phyloP scores from a whole-genome alignment of 2,329 filamentous ascomycete genomes.

The Fusarium sp. region DNA sequence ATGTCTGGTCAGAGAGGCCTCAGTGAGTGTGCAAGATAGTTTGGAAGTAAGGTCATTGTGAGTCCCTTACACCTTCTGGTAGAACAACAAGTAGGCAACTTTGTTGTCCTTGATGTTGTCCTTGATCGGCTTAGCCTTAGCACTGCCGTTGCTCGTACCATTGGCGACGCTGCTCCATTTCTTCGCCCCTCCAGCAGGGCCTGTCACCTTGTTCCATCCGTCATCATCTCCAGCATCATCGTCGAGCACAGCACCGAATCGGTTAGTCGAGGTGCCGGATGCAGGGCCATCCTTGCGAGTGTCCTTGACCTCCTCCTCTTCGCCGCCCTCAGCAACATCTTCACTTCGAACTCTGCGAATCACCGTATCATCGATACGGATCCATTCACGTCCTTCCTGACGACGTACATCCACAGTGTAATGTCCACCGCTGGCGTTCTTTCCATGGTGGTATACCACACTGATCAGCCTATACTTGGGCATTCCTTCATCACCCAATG shows the following conservation, averaged over 20 bases:
- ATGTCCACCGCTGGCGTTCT: slow-evolving; percentile 93
- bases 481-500: slow-evolving; percentile 70
- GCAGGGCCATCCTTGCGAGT: slow-evolving; percentile 39
- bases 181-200: slow-evolving; percentile 71
- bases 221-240: slow-evolving; percentile 73
- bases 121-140: slow-evolving; percentile 66
- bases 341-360: slow-evolving; percentile 86
- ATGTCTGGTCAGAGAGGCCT: slow-evolving; percentile 23
- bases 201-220: slow-evolving; percentile 84
- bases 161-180: slow-evolving; percentile 74
- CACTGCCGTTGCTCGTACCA: slow-evolving; percentile 63
- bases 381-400: slow-evolving; percentile 95
- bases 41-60: slow-evolving; percentile 3
- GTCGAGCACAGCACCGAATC: slow-evolving; percentile 76
- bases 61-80: slow-evolving; percentile 72
- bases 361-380: slow-evolving; percentile 92
- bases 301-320: slow-evolving; percentile 78
- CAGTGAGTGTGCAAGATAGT: slow-evolving; percentile 31
- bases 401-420: slow-evolving; percentile 97
- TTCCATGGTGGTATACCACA: slow-evolving; percentile 97
- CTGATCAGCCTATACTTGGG: slow-evolving; percentile 87
- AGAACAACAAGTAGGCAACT: slow-evolving; percentile 96
- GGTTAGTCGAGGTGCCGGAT: slow-evolving; percentile 66
- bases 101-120: slow-evolving; percentile 88
- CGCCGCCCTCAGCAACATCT: slow-evolving; percentile 86